phyloP scores from a whole-genome alignment of 2,329 filamentous ascomycete species.

The Orbilia brochopaga region DNA sequence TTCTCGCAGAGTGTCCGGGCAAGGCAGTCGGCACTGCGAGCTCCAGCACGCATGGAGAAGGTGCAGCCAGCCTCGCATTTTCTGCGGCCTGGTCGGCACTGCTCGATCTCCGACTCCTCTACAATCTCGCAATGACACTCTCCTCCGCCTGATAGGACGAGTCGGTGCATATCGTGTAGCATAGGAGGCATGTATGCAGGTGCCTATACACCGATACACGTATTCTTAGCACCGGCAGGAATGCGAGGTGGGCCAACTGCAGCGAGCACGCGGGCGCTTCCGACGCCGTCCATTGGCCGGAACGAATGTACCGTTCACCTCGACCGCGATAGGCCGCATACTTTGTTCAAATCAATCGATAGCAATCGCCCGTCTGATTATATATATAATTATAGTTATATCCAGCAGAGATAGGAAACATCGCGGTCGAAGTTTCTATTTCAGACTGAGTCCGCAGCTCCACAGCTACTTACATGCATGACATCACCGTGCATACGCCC shows the following conservation, averaged over 20 bases:
- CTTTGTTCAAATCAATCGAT: too few relatives aligned
- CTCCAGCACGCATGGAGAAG: neutral
- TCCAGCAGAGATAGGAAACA: too few relatives aligned
- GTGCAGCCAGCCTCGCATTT: neutral
- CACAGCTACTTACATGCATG: too few relatives aligned
- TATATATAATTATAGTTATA: too few relatives aligned
- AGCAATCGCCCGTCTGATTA: too few relatives aligned
- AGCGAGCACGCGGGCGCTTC: conserved; percentile 3
- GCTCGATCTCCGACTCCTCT: too few relatives aligned
- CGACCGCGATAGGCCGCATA: too few relatives aligned
- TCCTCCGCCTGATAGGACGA: too few relatives aligned
- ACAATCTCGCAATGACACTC: too few relatives aligned
- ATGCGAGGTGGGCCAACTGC: neutral
- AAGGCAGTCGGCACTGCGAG: neutral
- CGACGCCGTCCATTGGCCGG: conserved; percentile 3
- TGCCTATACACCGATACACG: neutral
- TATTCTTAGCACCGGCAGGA: neutral
- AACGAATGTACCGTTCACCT: too few relatives aligned
- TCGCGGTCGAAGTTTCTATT: neutral
- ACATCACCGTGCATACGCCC: conserved; percentile 44
- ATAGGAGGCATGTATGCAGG: neutral
- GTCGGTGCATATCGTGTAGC: too few relatives aligned
- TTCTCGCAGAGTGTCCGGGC: neutral
- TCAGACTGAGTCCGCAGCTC: neutral
- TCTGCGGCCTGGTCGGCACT: too few relatives aligned